These are phyloP conservation scores for Orbilia quercus DNA, from an alignment of 2,329 filamentous ascomycete genomes.

Conservation along the genomic window DNA sequence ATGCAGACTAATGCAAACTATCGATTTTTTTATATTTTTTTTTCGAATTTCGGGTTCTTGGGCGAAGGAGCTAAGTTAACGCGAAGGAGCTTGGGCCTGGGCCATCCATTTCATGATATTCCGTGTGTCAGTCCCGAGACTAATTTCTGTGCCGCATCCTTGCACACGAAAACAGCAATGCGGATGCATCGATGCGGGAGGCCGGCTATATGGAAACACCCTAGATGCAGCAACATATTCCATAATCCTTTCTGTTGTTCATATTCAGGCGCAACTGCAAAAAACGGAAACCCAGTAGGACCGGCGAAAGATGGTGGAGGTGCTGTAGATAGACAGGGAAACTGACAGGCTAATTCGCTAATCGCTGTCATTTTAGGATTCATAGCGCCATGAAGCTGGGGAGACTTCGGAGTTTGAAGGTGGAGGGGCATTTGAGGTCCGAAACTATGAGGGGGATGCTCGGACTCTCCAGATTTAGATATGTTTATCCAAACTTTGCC, in stretches of 20 bases:
- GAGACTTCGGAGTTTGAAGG: conserved; percentile 56
- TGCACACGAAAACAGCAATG: conserved; percentile 21
- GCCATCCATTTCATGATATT: conserved; percentile 10
- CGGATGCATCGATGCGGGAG: conserved; percentile 11
- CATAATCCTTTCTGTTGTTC: conserved; percentile 15
- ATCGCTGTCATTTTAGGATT: conserved; percentile 57
- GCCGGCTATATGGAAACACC: conserved; percentile 37
- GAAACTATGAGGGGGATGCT: conserved; percentile 8
- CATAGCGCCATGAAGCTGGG: conserved; percentile 51
- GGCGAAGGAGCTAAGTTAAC: no score
- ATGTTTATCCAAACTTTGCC: not conserved
- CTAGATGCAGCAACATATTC: conserved; percentile 23
- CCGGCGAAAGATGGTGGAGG: conserved; percentile 56
- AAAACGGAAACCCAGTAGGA: conserved; percentile 35
- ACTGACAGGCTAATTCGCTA: conserved; percentile 54
- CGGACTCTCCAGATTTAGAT: conserved; percentile 1
- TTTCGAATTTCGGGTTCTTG: no score
- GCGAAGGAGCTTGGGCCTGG: conserved; percentile 32
- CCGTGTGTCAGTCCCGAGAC: conserved; percentile 28
- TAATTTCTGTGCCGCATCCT: conserved; percentile 53
- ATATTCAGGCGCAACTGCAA: conserved; percentile 9
- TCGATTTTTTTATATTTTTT: not conserved
- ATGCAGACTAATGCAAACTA: not conserved
- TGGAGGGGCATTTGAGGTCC: conserved; percentile 43
- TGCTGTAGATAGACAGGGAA: conserved; percentile 34